Evolutionary conservation across 176 grass and related monocot genomes (phyloP), one percentile per base, ranked within the genome.

Genomic region (Avena sativa): DNA sequence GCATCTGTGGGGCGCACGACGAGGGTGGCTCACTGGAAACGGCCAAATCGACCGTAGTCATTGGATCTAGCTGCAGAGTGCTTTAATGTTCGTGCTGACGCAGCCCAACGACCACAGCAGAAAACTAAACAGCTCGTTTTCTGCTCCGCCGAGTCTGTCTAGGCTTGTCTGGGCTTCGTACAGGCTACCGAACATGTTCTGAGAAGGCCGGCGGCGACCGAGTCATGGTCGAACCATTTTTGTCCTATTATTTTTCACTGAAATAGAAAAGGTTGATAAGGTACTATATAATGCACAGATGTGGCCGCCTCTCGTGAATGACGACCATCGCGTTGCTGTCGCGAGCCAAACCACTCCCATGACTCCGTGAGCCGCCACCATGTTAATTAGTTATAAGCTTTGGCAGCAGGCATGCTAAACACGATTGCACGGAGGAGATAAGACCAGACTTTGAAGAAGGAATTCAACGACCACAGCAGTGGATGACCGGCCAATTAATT

Each of bases 301-400:
- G 1, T 19, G 9, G 36, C 34, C 67, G 67, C 67, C 67, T 71
- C 32, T 20, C 4, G 46, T 74, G 46, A 74, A 74, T 16, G 72
- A 16, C 23, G 9, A 28, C 46, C 72, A 16, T 16, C 62, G 0
- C 14, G 72, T 75, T 51, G 72, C 21, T 48, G 21, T 75, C 72
- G 51, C 72, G 21, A 6, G 46, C 71, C 46, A 51, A 51, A 75
- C 72, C 72, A 30, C 62, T 59, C 57, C 57, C 57, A 19, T 74
- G 44, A 1, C 40, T 43, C 40, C n/a, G 71, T 49, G 71, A 12
- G 71, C 71, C 71, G 71, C n/a, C 71, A 15, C 44, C 71, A 26
- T 26, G 12, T 74, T 74, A 73, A 44, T 44, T 38, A 71, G 17
- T 20, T 57, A 19, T 8, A 44, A 71, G 34, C 34, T 71, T 20